Percentiles rank a stretch among this genome's conserved stretches.
Evolutionary conservation across 1,284 basidiomycete genomes (phyloP).

Genomic region (Thecaphora frezii): DNA sequence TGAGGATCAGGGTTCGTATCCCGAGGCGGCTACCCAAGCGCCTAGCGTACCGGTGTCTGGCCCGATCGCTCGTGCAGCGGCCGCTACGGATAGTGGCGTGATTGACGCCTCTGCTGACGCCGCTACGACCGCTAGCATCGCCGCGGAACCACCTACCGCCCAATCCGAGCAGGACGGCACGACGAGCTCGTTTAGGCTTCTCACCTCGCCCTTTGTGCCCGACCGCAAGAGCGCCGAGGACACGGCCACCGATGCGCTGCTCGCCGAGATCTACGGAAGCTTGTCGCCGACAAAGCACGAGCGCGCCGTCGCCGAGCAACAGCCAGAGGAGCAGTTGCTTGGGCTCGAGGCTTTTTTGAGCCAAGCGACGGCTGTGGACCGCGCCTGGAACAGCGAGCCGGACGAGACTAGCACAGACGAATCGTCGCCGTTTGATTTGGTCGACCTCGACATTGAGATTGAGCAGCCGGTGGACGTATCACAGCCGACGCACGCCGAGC

Average conservation of each 20-base stretch:
- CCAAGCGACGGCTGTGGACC: too few species aligned
- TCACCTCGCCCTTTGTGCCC: conserved; percentile 25
- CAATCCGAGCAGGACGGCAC: neutral
- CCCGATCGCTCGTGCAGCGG: conserved; percentile 18
- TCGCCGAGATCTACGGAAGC: conserved; percentile 23
- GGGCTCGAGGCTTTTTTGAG: too few species aligned
- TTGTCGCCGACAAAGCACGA: neutral
- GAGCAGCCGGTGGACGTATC: conserved; percentile 36
- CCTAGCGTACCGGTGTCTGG: conserved; percentile 29
- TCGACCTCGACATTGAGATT: conserved; percentile 38
- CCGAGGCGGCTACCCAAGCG: conserved; percentile 31
- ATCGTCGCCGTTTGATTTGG: conserved; percentile 34
- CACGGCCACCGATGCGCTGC: conserved; percentile 33
- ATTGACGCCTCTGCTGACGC: too few species aligned
- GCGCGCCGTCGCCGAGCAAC: neutral
- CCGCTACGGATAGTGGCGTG: too few species aligned
- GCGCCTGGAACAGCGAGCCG: neutral
- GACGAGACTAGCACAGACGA: conserved; percentile 1
- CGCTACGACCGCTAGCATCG: neutral
- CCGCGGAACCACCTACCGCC: neutral
- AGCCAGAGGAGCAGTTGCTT: neutral
- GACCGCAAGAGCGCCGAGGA: conserved; percentile 27
- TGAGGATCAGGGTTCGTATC: conserved; percentile 34
- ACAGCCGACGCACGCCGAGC: too few species aligned
- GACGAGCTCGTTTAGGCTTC: conserved; percentile 1